Evolutionary conservation across 2,329 filamentous ascomycete species (phyloP), one percentile per base, ranked within the genome.

Genomic region (Colletotrichum sp.): DNA sequence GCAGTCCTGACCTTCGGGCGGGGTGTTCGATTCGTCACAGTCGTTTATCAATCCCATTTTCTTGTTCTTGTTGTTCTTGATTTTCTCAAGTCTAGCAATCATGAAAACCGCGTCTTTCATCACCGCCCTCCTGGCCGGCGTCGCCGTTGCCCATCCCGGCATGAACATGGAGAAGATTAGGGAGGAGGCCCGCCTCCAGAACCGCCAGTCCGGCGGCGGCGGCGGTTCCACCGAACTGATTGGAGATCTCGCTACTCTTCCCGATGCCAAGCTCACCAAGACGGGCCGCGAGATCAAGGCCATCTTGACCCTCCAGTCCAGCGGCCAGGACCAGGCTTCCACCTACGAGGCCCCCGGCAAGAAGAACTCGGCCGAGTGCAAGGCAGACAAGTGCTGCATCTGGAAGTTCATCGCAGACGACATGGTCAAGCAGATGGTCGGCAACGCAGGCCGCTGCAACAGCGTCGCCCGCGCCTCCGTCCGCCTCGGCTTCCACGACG

Each of bases 401-500:
- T 88, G 86, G 87, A 83, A 85, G 74, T 83, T 86, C 79, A 84
- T 88, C 70, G 82, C 84, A 16, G 80, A 84, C 60, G 85, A 87
- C 25, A 84, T 88, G 78, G 79, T 81, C 5, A 55, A 75, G 5
- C 77, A 81, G 12, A 87, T 87, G 82, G 78, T 80, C 6, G 85
- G 85, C 6, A 74, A 78, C 4, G 84, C 83, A 1, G 85, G 85
- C 3, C 82, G 85, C 2, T 89, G 87, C 77, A 88, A 86, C 69
- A 82, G 82, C 61, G 82, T 83, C 78, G 88, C 87, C 11, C 85
- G 88, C 11, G 83, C 80, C 61, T 86, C 87, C 15, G 82, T 89
- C 57, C 86, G 88, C 4, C 83, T 88, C 34, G 87, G 87, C 15
- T 89, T 89, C 79, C 87, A 89, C 76, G 88, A 89, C 75, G 86